Evolutionary conservation across 176 grass and related monocot species (phyloP), one percentile per base, ranked within the genome.

Genomic region (Coix lacrymajobi): DNA sequence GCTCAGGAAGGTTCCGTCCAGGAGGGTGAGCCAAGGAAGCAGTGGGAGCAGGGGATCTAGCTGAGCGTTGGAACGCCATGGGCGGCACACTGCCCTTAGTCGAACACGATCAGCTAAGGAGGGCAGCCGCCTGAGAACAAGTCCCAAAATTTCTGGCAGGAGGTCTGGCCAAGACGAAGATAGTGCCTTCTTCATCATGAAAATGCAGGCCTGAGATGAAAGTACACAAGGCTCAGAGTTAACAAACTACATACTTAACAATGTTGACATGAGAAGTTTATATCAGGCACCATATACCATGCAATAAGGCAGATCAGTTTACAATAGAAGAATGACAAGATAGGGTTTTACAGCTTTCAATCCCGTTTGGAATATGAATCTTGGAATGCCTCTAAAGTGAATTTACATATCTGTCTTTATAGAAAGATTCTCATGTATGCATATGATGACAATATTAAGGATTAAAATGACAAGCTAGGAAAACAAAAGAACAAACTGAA

Each of bases 1-100:
- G 41, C 56, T 83, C 16, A 83, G 22, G 56, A 46, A 63, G 22
- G 69, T 40, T 0, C 62, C 62, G 5, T 79, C 28, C 19, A 32
- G 62, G 30, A 79, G 62, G 41, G 29, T n/a, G 26, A 66, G 77
- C 77, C 77, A 79, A 5, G 77, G 77, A 19, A 66, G 11, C 7
- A 30, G 41, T 36, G 41, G 40, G 26, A 11, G 40, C 9, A 66
- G 11, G 0, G 61, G 17, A 28, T 66, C 40, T 28, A 65, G 10
- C 9, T 2, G 40, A 49, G 77, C 61, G 2, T 34, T 79, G 17
- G 29, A 32, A 30, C 29, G 40, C 61, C 77, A 79, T 65, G 77
- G 17, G 16, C 31, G 28, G 40, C 77, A 79, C 11, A 79, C 77
- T 4, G 61, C 77, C 22, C 61, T 66, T 12, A 79, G 11, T 45